Base-by-base conservation (phyloP, 495 filamentous ascomycete genomes). In the Lentithecium fluviatile region DNA sequence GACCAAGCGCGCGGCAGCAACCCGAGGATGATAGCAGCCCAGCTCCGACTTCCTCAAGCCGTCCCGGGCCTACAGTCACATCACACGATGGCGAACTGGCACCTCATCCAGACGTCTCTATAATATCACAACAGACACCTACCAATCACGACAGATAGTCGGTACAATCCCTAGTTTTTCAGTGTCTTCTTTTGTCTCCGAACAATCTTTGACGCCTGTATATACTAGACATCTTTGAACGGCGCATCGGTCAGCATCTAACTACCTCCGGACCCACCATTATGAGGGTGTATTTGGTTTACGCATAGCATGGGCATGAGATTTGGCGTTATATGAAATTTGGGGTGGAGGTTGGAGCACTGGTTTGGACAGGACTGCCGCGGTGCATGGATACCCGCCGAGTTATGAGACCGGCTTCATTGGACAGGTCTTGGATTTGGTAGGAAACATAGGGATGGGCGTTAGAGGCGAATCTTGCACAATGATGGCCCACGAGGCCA, bases 141-240 rank as follows among this genome's bases (percentile, higher is more conserved):
- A 63, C 60, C 2, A 63, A 63, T 20, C 60, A 56, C 26, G 46
- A 63, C 43, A 63, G 60, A 47, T 63, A 63, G 51, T 52, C 29
- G 11, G 25, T 10, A 20, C 26, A 8, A 40, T 2, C 24, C 42
- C 15, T 26, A 6, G n/a, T 12, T 20, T n/a, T 6, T 56, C 8
- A 12, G 12, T 37, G 2, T 56, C 42, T 56, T 47, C 3, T 56
- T 36, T 47, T 2, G 11, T 46, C 19, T 25, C 32, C 13, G 11
- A 8, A 15, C 21, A 4, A 43, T 43, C 11, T 24, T 32, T 34
- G 10, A 10, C 20, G n/a, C 38, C 20, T 40, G 17, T 24, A 54
- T 54, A 21, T 40, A 19, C 21, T 11, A 7, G 13, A 13, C 36
- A 43, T 13, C 4, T 34, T 11, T 49, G 29, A 19, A 7, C 24